Conservation (phyloP, 2,329 filamentous ascomycete species). For the Monilinia laxa region DNA sequence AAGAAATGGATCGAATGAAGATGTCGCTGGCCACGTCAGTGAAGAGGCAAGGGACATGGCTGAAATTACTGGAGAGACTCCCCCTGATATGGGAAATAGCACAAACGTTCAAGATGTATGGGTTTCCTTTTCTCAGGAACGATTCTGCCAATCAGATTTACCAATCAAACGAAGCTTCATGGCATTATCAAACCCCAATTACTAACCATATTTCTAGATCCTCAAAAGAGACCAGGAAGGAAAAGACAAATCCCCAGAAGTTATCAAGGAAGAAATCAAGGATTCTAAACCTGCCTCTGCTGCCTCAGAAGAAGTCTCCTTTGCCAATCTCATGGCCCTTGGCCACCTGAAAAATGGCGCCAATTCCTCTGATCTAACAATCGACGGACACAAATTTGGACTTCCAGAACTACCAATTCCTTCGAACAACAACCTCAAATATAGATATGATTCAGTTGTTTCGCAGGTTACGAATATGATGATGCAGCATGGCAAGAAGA, state of each 20-base stretch:
- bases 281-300: conserved; percentile 26
- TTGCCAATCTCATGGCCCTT: conserved; percentile 38
- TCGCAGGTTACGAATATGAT: conserved; percentile 85
- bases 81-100: conserved; percentile 63
- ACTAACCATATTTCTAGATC: conserved; percentile 48
- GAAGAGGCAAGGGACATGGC: conserved; percentile 63
- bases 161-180: conserved; percentile 24
- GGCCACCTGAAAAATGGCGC: conserved; percentile 37
- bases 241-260: conserved; percentile 62
- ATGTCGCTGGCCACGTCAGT: conserved; percentile 57
- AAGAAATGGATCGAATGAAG: conserved; percentile 49
- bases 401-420: conserved; percentile 67
- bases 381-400: conserved; percentile 61
- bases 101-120: conserved; percentile 65
- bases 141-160: not conserved
- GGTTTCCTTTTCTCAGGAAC: conserved; percentile 7
- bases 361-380: conserved; percentile 29
- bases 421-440: conserved; percentile 62
- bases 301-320: conserved; percentile 35
- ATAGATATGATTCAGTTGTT: conserved; percentile 82
- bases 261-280: conserved; percentile 59
- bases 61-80: conserved; percentile 55
- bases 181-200: conserved; percentile 27
- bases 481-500: conserved; percentile 90
- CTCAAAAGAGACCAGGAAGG: conserved; percentile 62